phyloP scores from a whole-genome alignment of 352 stramenopile species.

The Pythium dissotocum region DNA sequence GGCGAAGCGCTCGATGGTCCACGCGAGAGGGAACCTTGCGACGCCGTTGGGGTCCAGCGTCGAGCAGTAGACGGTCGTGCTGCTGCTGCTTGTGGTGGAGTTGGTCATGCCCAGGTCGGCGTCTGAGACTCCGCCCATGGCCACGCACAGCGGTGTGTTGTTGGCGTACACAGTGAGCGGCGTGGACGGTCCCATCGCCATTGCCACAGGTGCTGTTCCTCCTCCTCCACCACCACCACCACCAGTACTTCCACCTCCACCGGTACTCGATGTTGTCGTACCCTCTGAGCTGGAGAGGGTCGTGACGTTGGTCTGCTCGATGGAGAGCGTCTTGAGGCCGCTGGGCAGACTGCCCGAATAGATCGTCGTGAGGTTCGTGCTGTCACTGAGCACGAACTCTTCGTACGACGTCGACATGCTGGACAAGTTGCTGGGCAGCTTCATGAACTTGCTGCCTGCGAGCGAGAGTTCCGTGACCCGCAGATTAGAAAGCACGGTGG shows the following conservation, averaged over 20 bases:
- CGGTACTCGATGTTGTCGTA: not conserved
- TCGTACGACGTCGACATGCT: slow-evolving; percentile 12
- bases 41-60: slow-evolving; percentile 33
- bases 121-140: slow-evolving; percentile 7
- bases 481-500: slow-evolving; percentile 13
- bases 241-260: not conserved
- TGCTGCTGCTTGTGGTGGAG: not conserved
- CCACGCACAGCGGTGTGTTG: slow-evolving; percentile 37
- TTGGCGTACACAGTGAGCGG: slow-evolving; percentile 31
- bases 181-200: not conserved
- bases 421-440: slow-evolving; percentile 5
- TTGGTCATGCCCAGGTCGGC: slow-evolving; percentile 9
- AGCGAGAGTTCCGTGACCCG: slow-evolving; percentile 20
- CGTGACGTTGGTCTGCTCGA: slow-evolving; percentile 34
- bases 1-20: slow-evolving; percentile 27
- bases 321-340: slow-evolving; percentile 20
- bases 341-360: slow-evolving; percentile 12
- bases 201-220: not conserved
- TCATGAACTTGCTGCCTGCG: slow-evolving; percentile 13
- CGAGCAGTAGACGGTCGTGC: slow-evolving; percentile 26
- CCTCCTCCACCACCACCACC: not conserved
- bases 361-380: slow-evolving; percentile 19
- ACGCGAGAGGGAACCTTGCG: slow-evolving; percentile 30
- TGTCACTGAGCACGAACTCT: slow-evolving; percentile 14
- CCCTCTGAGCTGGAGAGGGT: slow-evolving; percentile 10